phyloP scores from a whole-genome alignment of 257 asterid species.

The Fraxinus pennsylvanica region DNA sequence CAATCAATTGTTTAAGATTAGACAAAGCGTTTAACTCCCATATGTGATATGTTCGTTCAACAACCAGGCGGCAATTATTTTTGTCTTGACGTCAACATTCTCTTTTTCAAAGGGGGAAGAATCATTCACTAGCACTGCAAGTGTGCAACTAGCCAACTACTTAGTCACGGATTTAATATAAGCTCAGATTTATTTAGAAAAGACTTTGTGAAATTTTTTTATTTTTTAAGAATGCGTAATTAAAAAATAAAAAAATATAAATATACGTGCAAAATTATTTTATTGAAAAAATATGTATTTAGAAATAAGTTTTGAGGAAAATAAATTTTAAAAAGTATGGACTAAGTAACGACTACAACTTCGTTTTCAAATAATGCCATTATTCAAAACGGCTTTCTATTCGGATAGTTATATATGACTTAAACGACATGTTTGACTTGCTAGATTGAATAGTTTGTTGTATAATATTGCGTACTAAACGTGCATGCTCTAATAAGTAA shows the following conservation, averaged over 20 bases:
- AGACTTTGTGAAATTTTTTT: no score
- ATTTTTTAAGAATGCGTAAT: no score
- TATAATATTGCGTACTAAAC: background rate
- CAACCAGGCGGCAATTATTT: slow-evolving; percentile 7
- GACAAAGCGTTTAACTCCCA: background rate
- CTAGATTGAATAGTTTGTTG: background rate
- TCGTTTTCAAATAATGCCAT: background rate
- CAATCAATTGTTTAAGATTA: background rate
- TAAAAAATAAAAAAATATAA: no score
- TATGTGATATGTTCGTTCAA: background rate
- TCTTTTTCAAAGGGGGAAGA: background rate
- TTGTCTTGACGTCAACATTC: background rate
- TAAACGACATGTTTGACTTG: background rate
- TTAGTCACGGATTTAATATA: background rate
- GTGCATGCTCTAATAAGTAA: background rate
- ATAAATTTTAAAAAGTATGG: no score
- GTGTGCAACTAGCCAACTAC: background rate
- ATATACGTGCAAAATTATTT: no score
- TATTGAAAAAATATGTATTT: no score
- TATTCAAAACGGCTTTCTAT: background rate
- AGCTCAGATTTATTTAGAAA: background rate
- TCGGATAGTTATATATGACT: background rate
- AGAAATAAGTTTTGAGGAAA: no score
- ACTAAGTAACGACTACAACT: background rate
- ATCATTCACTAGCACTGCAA: background rate